Conservation (phyloP, 2,329 filamentous ascomycete species). For the Onygena corvina region DNA sequence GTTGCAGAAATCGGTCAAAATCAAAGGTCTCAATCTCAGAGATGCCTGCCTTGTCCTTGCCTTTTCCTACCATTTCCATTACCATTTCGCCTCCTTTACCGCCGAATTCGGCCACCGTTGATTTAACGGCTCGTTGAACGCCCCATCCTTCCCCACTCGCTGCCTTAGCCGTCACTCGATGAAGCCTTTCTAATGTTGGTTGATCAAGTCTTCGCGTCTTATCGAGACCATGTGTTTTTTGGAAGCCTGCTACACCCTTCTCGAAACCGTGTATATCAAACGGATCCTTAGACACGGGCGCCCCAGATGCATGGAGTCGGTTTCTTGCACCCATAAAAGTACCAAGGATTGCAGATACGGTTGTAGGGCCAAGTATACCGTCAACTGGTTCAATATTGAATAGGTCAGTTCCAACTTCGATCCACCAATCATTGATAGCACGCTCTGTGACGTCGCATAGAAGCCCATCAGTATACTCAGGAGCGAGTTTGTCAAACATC, state of each 20-base stretch:
- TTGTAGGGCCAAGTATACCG: constrained; percentile 82
- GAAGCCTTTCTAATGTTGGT: constrained; percentile 67
- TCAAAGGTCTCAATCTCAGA: constrained; percentile 87
- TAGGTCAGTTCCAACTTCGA: constrained; percentile 78
- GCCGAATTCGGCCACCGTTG: constrained; percentile 82
- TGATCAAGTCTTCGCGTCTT: constrained; percentile 69
- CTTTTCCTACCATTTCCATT: constrained; percentile 73
- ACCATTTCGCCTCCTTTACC: constrained; percentile 91
- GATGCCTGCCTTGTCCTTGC: constrained; percentile 76
- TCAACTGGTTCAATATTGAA: constrained; percentile 89
- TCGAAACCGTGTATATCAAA: constrained; percentile 78
- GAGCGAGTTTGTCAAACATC: constrained; percentile 75
- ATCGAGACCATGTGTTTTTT: constrained; percentile 73
- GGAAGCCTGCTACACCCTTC: constrained; percentile 73
- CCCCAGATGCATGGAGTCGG: constrained; percentile 70
- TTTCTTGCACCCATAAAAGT: constrained; percentile 84
- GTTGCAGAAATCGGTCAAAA: constrained; percentile 66
- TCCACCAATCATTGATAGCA: constrained; percentile 91
- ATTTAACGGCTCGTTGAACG: constrained; percentile 88
- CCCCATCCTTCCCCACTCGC: constrained; percentile 82
- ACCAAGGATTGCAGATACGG: constrained; percentile 75
- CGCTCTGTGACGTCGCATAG: constrained; percentile 88
- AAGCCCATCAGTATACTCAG: constrained; percentile 80
- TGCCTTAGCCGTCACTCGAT: constrained; percentile 76
- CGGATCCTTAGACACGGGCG: constrained; percentile 76